phyloP scores from a whole-genome alignment of 495 filamentous ascomycete species.

The Chaetomium tenue region DNA sequence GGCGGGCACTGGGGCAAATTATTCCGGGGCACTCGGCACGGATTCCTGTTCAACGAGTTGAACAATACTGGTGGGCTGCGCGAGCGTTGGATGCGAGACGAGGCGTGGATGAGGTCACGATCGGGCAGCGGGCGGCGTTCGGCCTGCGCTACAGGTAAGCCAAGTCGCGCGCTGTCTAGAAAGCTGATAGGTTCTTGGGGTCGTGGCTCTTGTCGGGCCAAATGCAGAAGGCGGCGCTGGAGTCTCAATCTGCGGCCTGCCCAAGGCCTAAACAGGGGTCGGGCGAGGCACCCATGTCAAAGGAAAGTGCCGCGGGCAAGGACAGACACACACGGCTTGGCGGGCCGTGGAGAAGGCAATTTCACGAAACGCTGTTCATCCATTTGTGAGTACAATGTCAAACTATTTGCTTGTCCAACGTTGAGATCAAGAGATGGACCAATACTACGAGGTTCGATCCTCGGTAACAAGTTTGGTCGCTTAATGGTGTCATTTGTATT shows the following conservation, averaged over 20 bases:
- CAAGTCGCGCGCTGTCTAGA: conserved; percentile 17
- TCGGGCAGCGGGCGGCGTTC: conserved; percentile 19
- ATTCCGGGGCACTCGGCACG: not conserved
- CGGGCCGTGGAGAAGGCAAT: not conserved
- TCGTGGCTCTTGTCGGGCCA: not conserved
- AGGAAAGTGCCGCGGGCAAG: conserved; percentile 18
- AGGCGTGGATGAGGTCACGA: conserved; percentile 13
- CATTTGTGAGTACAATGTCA: too few relatives aligned
- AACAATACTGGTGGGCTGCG: not conserved
- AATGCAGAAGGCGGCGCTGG: conserved; percentile 2
- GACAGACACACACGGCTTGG: conserved; percentile 10
- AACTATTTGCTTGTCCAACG: too few relatives aligned
- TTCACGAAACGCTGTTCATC: not conserved
- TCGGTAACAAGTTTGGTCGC: too few relatives aligned
- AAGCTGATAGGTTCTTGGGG: conserved; percentile 6
- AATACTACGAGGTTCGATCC: too few relatives aligned
- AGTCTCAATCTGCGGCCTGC: conserved; percentile 10
- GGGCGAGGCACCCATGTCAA: conserved; percentile 17
- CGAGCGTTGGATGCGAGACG: not conserved
- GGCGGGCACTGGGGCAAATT: conserved; percentile 3
- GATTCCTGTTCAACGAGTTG: not conserved
- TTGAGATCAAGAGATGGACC: too few relatives aligned
- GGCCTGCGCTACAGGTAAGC: conserved; percentile 7
- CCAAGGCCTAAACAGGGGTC: conserved; percentile 12
- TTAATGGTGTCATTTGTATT: too few relatives aligned